phyloP scores from a whole-genome alignment of 164 flowering plant species.

The Chloranthus sessilifolius region DNA sequence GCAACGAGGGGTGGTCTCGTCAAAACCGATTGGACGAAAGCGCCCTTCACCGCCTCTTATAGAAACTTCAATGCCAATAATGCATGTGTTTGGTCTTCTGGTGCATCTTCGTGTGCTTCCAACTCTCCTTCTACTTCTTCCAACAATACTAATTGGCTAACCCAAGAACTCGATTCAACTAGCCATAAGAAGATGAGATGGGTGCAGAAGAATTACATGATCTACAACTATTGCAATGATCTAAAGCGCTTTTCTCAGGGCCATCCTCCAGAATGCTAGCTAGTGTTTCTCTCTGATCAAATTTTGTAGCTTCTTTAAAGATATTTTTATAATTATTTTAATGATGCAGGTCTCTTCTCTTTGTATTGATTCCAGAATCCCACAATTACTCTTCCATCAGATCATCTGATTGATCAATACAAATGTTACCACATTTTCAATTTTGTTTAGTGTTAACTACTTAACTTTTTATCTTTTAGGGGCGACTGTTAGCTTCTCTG shows the following conservation, averaged over 20 bases:
- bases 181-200: neutral
- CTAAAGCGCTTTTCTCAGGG: constrained; percentile 5
- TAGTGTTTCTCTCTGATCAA: too few species aligned
- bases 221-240: constrained; percentile 5
- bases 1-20: too few species aligned
- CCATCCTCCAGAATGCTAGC: constrained; percentile 6
- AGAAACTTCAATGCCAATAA: constrained; percentile 3
- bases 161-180: neutral
- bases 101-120: neutral
- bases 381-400: too few species aligned
- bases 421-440: too few species aligned
- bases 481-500: too few species aligned
- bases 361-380: too few species aligned
- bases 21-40: constrained; percentile 3
- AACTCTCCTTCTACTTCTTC: neutral
- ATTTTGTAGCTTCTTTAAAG: too few species aligned
- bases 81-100: constrained; percentile 6
- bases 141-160: neutral
- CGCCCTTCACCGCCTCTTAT: constrained; percentile 5
- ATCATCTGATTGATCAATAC: too few species aligned
- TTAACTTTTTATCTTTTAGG: too few species aligned
- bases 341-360: too few species aligned
- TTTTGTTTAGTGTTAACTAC: too few species aligned
- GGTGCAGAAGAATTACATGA: constrained; percentile 8
- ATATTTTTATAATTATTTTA: too few species aligned